Evolutionary conservation across 2,329 filamentous ascomycete genomes (phyloP), one percentile per base, ranked within the genome.

Genomic region (Aspergillus latus): DNA sequence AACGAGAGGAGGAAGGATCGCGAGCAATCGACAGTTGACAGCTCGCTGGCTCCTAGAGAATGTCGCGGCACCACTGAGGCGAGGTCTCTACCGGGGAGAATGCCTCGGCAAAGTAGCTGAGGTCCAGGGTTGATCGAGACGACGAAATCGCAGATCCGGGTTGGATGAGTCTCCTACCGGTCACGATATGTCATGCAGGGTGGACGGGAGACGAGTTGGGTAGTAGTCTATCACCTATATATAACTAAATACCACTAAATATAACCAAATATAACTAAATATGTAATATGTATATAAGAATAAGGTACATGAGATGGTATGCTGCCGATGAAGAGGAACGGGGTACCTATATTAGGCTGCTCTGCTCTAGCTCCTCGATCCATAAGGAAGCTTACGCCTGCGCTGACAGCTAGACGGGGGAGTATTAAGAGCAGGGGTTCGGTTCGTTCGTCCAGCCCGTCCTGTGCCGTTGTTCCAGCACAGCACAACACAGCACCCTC

Each of bases 341-440:
- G 6, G 6, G 49, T 51, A 51, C 49, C 49, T 51, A 51, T 51
- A 51, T 51, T 51, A 34, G 49, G 49, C 39, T 34, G 15, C 13
- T 8, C 9, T 37, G 9, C 40, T 28, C 6, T 11, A 21, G 11
- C 28, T 16, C 32, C 26, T 11, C 36, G 11, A 37, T 16, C 32
- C 26, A n/a, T 50, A 26, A 29, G 32, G 21, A 21, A 21, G 21
- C 21, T 21, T 21, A 21, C 21, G 21, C 21, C 21, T 21, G 21
- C 21, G 10, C 8, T 21, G 4, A 15, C 5, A 42, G n/a, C 10
- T n/a, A 4, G 2, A 11, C 8, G 15, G 45, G 29, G 32, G 37
- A 28, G 34, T 34, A 39, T 49, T 39, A 39, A 39, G 45, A 37
- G 34, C 32, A 21, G 32, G 47, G 47, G 34, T 49, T 40, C 34